phyloP scores from a whole-genome alignment of 1,139 yeast species.

The Blastobotrys aristatus region DNA sequence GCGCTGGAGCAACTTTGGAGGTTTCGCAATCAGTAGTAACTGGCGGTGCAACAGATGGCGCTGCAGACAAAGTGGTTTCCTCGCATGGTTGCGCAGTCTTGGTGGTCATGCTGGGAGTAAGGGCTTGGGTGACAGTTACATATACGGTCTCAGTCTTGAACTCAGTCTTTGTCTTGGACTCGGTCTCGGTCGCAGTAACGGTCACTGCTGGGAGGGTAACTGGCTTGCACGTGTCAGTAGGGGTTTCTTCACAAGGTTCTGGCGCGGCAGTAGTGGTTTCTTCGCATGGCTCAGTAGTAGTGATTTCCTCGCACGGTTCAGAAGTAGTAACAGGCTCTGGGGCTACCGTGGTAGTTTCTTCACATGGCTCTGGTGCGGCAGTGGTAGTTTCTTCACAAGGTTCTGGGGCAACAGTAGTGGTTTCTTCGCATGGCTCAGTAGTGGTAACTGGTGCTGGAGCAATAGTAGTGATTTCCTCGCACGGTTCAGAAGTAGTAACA shows the following conservation, averaged over 20 bases:
- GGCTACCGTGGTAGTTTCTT: neutral
- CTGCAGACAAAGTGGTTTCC: neutral
- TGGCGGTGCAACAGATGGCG: neutral
- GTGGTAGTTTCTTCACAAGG: neutral
- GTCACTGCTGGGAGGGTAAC: too few species aligned
- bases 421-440: neutral
- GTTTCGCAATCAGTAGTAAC: neutral
- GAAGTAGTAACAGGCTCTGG: neutral
- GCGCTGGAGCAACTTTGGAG: neutral
- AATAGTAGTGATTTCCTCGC: neutral
- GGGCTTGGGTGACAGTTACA: too few species aligned
- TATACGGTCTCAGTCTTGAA: too few species aligned
- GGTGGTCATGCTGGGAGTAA: too few species aligned
- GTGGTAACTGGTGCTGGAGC: neutral
- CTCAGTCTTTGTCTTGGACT: too few species aligned
- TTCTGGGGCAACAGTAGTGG: neutral
- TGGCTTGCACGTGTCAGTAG: too few species aligned
- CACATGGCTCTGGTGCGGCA: too few species aligned
- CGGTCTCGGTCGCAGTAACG: too few species aligned
- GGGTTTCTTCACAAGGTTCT: neutral
- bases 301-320: neutral
- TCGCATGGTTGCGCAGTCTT: neutral
- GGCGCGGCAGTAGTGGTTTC: neutral
- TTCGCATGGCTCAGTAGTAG: neutral
- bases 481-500: neutral